Evolutionary conservation across 1,284 basidiomycete species (phyloP).

Genomic region (Apiotrichum brassicae): DNA sequence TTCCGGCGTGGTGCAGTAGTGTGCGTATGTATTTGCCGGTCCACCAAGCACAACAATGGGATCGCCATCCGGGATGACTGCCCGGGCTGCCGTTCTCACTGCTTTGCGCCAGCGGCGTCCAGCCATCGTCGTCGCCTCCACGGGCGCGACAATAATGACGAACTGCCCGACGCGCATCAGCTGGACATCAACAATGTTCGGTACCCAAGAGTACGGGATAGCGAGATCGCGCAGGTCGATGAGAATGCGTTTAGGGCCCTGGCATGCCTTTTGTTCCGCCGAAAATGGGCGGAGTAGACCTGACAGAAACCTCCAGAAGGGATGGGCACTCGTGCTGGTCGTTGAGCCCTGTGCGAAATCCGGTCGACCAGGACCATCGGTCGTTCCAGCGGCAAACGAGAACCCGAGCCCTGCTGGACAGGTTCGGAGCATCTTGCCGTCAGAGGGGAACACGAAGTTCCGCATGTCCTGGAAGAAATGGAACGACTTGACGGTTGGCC

Average conservation of each 20-base stretch:
- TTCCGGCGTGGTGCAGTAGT: constrained; percentile 11
- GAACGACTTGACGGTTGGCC: constrained; percentile 8
- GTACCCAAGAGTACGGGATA: constrained; percentile 9
- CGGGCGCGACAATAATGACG: constrained; percentile 12
- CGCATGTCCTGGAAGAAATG: constrained; percentile 16
- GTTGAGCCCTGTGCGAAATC: constrained; percentile 13
- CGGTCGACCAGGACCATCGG: constrained; percentile 11
- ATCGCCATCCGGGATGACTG: not conserved
- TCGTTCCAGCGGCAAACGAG: constrained; percentile 13
- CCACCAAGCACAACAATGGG: constrained; percentile 16
- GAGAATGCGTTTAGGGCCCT: constrained; percentile 14
- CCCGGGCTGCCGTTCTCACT: not conserved
- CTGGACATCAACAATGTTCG: constrained; percentile 13
- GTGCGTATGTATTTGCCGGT: constrained; percentile 13
- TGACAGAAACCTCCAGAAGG: constrained; percentile 10
- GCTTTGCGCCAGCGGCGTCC: constrained; percentile 13
- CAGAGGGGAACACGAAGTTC: constrained; percentile 6
- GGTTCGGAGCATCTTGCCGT: constrained; percentile 3
- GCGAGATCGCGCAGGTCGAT: constrained; percentile 14
- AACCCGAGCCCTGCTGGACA: constrained; percentile 13
- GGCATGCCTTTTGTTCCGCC: constrained; percentile 8
- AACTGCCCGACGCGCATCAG: constrained; percentile 14
- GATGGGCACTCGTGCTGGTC: constrained; percentile 1
- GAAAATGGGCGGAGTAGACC: not conserved
- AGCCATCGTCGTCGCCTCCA: constrained; percentile 13